Conservation (phyloP, 2,329 filamentous ascomycete species). For the Nectriaceae sp. region DNA sequence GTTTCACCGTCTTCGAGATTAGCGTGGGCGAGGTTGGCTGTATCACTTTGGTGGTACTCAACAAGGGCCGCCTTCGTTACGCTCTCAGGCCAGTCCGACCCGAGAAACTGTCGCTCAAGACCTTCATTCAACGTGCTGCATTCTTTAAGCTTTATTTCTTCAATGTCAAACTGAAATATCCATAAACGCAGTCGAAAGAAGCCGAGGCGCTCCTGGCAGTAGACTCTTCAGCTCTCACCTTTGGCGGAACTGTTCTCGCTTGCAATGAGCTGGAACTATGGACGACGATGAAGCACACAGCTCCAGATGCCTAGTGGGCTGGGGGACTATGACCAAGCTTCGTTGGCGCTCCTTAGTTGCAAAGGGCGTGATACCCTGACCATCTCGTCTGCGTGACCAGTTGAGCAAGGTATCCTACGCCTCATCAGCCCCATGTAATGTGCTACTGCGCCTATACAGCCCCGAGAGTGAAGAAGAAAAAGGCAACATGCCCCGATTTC, state of each 20-base stretch:
- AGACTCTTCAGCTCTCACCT: too few relatives aligned
- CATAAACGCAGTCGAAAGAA: too few relatives aligned
- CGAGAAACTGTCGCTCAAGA: constrained; percentile 6
- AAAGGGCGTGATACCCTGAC: background rate
- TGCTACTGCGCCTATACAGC: constrained; percentile 11
- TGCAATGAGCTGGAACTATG: too few relatives aligned
- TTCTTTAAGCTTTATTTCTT: constrained; percentile 4
- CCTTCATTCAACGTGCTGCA: constrained; percentile 1
- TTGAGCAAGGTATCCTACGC: constrained; percentile 14
- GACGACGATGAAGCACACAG: too few relatives aligned
- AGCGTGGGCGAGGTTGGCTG: constrained; percentile 23
- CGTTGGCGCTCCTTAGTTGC: too few relatives aligned
- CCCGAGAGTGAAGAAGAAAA: constrained; percentile 16
- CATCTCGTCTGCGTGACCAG: constrained; percentile 3
- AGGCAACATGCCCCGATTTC: constrained; percentile 26
- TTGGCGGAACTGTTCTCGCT: too few relatives aligned
- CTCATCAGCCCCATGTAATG: constrained; percentile 19
- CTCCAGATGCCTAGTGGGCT: too few relatives aligned
- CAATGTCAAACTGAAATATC: too few relatives aligned
- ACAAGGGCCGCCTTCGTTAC: constrained; percentile 12
- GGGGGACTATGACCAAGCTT: too few relatives aligned
- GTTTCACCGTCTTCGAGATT: constrained; percentile 31
- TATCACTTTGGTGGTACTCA: constrained; percentile 21
- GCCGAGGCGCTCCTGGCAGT: too few relatives aligned
- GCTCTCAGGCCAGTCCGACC: constrained; percentile 8